Base-by-base conservation (phyloP, 2,329 filamentous ascomycete species). In the Trichoderma arundinaceum region DNA sequence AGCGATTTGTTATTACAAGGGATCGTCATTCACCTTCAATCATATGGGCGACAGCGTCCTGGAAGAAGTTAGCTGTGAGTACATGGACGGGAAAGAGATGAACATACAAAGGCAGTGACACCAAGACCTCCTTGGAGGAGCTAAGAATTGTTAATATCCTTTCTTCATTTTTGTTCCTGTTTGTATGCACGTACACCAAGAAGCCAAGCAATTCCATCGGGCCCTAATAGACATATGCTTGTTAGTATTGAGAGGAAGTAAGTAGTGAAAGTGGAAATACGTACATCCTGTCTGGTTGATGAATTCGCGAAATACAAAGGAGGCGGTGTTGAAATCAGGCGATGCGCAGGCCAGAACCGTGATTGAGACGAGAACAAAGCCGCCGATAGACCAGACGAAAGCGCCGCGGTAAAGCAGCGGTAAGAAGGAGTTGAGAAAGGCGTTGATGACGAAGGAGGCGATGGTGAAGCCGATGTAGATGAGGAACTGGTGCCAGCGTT, bases 401-500 rank as follows among this genome's bases (percentile, higher is more conserved):
- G 90, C 90, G 17, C 82, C 81, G 68, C 89, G 87, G 70, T 89
- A 91, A 69, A 92, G 71, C 1, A 69, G 65, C 1, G 75, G 75
- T 0, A 77, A 68, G 0, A 76, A n/a, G 0, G 73, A 74, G 51
- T 77, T 74, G 10, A 77, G 65, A 1, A 75, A 76, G 0, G 74
- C 72, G 7, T 77, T 77, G 12, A 73, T 70, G 1, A 70, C n/a
- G 4, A 76, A 76, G 0, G 74, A 69, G 3, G 75, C 57, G 5
- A 74, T 59, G 0, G 73, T 69, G 1, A 77, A 71, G 2, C 67
- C 74, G 5, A 76, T 68, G 33, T 77, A 77, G 75, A 67, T 84
- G 78, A 91, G 78, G 73, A 92, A 92, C 68, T 90, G 87, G 69
- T 92, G 89, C 87, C 88, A 92, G 28, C 84, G 73, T 69, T 89